A percentile compares a stretch with the other conserved stretches of the same genome.
Conservation (phyloP, 2,329 filamentous ascomycete genomes). For the Hypoxylon sp. region DNA sequence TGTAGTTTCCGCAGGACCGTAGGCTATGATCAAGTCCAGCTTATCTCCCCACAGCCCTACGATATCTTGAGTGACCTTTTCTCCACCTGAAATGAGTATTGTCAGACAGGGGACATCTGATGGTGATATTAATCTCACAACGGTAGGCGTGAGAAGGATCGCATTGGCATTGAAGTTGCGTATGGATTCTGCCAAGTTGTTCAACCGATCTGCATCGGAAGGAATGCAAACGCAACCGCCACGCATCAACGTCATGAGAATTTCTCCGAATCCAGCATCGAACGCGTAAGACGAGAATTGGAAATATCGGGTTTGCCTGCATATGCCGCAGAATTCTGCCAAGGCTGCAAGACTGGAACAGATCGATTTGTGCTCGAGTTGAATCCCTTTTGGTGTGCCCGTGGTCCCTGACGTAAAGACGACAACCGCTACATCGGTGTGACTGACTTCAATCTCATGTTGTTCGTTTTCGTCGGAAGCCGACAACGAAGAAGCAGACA, state of each 20-base stretch:
- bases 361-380: too few relatives aligned
- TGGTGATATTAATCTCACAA: neutral
- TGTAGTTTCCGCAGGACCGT: neutral
- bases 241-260: neutral
- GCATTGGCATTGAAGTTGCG: neutral
- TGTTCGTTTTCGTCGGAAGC: neutral
- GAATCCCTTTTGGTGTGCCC: conserved; percentile 3
- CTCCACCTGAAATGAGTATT: neutral
- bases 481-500: neutral
- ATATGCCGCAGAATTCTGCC: too few relatives aligned
- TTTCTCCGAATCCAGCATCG: neutral
- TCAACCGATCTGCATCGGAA: neutral
- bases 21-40: neutral
- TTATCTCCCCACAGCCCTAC: neutral
- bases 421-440: neutral
- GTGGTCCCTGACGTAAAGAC: conserved; percentile 7
- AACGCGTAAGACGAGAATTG: conserved; percentile 4
- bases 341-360: too few relatives aligned
- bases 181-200: neutral
- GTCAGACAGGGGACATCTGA: conserved; percentile 1
- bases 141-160: neutral
- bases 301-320: neutral
- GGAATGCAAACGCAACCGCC: conserved; percentile 2
- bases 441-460: neutral
- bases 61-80: neutral